phyloP scores from a whole-genome alignment of 2,329 filamentous ascomycete species.

The Emmonsiellopsis sp. region DNA sequence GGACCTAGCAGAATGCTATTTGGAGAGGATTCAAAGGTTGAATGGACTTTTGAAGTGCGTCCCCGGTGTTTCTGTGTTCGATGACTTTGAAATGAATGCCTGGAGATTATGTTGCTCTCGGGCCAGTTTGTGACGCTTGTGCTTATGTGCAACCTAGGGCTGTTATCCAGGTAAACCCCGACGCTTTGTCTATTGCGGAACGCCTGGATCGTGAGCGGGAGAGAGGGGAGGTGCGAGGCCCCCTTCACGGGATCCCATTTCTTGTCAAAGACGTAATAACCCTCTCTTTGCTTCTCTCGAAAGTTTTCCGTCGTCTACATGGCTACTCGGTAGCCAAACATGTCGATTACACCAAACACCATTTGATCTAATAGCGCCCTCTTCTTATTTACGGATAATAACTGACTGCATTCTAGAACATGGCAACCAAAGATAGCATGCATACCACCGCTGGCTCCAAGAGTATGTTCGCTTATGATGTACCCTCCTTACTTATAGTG shows the following conservation, averaged over 20 bases:
- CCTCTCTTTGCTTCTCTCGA: background rate
- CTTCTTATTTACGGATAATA: background rate
- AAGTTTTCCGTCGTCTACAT: background rate
- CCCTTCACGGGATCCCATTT: conserved; percentile 67
- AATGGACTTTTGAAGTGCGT: conserved; percentile 6
- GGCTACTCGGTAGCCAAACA: background rate
- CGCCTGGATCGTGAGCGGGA: conserved; percentile 52
- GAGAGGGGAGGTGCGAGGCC: conserved; percentile 49
- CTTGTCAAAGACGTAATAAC: conserved; percentile 54
- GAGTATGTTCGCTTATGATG: conserved; percentile 37
- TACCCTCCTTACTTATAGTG: too few species aligned
- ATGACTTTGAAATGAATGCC: background rate
- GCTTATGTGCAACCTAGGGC: conserved; percentile 16
- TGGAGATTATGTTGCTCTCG: background rate
- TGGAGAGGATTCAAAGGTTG: conserved; percentile 3
- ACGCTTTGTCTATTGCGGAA: conserved; percentile 53
- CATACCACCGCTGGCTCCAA: conserved; percentile 65
- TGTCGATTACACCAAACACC: background rate
- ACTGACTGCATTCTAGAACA: conserved; percentile 35
- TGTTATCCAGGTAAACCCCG: conserved; percentile 60
- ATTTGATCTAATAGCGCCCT: too few species aligned
- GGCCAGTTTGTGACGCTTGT: background rate
- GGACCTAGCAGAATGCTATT: conserved; percentile 3
- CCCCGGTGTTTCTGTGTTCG: background rate
- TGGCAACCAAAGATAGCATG: conserved; percentile 59